Percentiles rank a stretch among this genome's conserved stretches.
phyloP scores from a whole-genome alignment of 202 grass and related monocot species.

The Cymbopogon flexuosus region DNA sequence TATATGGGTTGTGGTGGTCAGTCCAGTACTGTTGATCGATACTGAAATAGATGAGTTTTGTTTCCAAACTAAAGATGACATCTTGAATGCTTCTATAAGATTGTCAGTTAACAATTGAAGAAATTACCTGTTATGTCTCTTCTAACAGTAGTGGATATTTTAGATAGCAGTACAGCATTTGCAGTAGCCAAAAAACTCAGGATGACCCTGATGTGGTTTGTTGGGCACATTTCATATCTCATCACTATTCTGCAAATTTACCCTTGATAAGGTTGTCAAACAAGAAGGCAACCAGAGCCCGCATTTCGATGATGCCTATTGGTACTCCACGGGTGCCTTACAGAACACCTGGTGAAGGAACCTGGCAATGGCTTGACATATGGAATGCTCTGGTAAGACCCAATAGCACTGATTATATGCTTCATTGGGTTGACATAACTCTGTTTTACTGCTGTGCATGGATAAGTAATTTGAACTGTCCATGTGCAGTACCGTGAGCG shows the following conservation, averaged over 20 bases:
- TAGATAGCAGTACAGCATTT: background rate
- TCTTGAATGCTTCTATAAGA: background rate
- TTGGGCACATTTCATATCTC: background rate
- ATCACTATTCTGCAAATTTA: background rate
- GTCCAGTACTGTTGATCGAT: background rate
- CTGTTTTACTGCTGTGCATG: background rate
- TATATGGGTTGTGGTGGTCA: background rate
- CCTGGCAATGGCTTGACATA: conserved; percentile 69
- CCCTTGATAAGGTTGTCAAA: conserved; percentile 57
- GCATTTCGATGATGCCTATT: conserved; percentile 72
- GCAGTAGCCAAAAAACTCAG: background rate
- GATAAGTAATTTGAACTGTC: conserved; percentile 17
- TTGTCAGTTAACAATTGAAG: background rate
- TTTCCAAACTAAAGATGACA: background rate
- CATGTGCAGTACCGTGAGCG: conserved; percentile 71
- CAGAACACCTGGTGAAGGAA: conserved; percentile 69
- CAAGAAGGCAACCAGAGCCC: conserved; percentile 46
- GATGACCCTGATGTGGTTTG: background rate
- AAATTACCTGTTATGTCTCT: background rate
- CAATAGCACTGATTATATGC: background rate
- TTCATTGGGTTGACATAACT: background rate
- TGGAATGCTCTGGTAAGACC: conserved; percentile 85
- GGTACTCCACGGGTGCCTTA: conserved; percentile 76
- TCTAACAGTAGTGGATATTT: background rate
- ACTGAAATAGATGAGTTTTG: background rate